Evolutionary conservation across 2,329 filamentous ascomycete genomes (phyloP).

Genomic region (Aspergillus ochraceoroseus): DNA sequence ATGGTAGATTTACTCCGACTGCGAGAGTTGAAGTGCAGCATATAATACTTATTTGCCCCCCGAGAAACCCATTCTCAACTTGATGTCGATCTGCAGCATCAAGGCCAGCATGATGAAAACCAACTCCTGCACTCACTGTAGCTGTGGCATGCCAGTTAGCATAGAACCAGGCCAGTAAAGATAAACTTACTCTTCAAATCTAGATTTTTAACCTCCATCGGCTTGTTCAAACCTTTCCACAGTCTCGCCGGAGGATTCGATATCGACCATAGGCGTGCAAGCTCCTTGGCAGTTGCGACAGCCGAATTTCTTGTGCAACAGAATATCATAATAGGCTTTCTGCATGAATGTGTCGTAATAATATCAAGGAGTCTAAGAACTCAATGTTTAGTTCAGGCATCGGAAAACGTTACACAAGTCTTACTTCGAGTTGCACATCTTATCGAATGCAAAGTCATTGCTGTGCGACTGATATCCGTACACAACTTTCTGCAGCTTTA

Average conservation of each 20-base stretch:
- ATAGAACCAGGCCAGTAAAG: conserved; percentile 2
- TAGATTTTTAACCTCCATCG: conserved; percentile 52
- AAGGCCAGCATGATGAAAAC: conserved; percentile 78
- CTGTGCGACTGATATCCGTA: conserved; percentile 60
- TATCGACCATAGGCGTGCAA: conserved; percentile 62
- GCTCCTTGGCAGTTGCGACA: conserved; percentile 60
- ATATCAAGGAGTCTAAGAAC: conserved; percentile 57
- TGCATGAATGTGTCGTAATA: conserved; percentile 60
- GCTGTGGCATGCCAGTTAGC: conserved; percentile 29
- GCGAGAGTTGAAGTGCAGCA: conserved; percentile 84
- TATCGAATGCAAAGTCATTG: conserved; percentile 77
- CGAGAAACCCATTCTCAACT: conserved; percentile 64
- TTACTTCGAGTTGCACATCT: conserved; percentile 57
- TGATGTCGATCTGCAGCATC: conserved; percentile 58
- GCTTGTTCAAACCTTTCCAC: conserved; percentile 58
- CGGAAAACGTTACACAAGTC: conserved; percentile 15
- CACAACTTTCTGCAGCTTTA: conserved; percentile 70
- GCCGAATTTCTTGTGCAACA: conserved; percentile 72
- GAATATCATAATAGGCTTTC: conserved; percentile 78
- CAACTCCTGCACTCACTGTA: conserved; percentile 57
- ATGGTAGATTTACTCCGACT: conserved; percentile 77
- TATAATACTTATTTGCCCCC: conserved; percentile 70
- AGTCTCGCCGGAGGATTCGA: conserved; percentile 50
- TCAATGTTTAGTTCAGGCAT: not conserved
- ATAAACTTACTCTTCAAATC: conserved; percentile 54